Evolutionary conservation across 306 rosid genomes (phyloP).

Genomic region (Pterocarpus santalinus): DNA sequence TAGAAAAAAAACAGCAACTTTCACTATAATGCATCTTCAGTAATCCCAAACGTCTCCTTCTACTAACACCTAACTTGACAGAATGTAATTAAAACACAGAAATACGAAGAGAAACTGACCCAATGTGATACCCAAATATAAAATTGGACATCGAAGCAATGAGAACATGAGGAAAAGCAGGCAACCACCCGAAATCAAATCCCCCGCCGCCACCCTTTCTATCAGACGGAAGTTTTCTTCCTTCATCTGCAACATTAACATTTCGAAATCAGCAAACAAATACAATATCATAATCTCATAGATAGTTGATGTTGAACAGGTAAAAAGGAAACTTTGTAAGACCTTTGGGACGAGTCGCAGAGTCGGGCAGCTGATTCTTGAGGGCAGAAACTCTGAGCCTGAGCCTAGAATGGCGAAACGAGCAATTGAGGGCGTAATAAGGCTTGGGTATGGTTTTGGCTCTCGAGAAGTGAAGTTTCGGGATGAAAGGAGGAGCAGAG

Average conservation of each 20-base stretch:
- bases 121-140: conserved; percentile 89
- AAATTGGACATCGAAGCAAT: conserved; percentile 85
- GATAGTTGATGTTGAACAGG: neutral
- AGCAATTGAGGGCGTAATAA: conserved; percentile 22
- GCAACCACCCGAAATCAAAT: conserved; percentile 73
- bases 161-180: conserved; percentile 80
- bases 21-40: neutral
- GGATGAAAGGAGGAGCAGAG: conserved; percentile 8
- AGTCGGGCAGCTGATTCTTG: conserved; percentile 53
- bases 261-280: neutral
- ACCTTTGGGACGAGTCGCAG: conserved; percentile 14
- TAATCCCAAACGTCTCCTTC: neutral
- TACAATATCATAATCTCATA: neutral
- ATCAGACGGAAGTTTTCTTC: conserved; percentile 31
- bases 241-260: conserved; percentile 50
- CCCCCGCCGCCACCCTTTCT: conserved; percentile 43
- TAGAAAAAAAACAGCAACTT: neutral
- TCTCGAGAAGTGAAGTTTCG: conserved; percentile 24
- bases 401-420: conserved; percentile 35
- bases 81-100: neutral
- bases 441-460: conserved; percentile 21
- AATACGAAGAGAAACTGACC: conserved; percentile 58
- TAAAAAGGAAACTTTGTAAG: neutral
- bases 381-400: conserved; percentile 50
- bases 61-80: neutral